Percentiles rank a stretch among this genome's conserved stretches.
phyloP scores from a whole-genome alignment of 768 basidiomycete species.

The Tulasnella sp. region DNA sequence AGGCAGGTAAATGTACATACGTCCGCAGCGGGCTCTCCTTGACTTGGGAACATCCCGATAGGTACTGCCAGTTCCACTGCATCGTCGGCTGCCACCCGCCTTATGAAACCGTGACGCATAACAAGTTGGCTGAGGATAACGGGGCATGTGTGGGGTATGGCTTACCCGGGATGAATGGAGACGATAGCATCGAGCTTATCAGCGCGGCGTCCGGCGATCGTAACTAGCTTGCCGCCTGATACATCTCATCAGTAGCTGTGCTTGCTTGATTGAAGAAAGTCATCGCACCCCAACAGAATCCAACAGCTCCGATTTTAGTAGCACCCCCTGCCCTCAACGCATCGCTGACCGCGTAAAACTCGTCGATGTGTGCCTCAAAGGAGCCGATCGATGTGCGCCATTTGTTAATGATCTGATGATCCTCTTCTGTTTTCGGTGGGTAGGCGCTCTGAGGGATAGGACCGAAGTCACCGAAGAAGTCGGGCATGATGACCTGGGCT shows the following conservation, averaged over 20 bases:
- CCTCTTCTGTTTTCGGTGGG: neutral
- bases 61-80: conserved; percentile 43
- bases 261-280: too few relatives aligned
- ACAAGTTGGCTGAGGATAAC: neutral
- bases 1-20: too few relatives aligned
- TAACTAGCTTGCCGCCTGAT: conserved; percentile 28
- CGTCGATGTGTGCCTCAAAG: neutral
- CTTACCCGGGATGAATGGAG: conserved; percentile 50
- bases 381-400: neutral
- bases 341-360: conserved; percentile 35
- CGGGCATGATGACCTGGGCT: conserved; percentile 1
- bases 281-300: conserved; percentile 51
- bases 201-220: conserved; percentile 31
- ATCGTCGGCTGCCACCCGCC: conserved; percentile 33
- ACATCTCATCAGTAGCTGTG: too few relatives aligned
- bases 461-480: neutral
- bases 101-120: conserved; percentile 34
- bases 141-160: neutral
- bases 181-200: conserved; percentile 34
- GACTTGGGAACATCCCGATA: conserved; percentile 44
- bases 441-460: neutral
- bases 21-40: conserved; percentile 47
- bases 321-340: conserved; percentile 35
- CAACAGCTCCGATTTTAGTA: conserved; percentile 37
- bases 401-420: neutral